Evolutionary conservation across 2,329 filamentous ascomycete species (phyloP), one percentile per base, ranked within the genome.

Genomic region (Emericellopsis cladophorae): DNA sequence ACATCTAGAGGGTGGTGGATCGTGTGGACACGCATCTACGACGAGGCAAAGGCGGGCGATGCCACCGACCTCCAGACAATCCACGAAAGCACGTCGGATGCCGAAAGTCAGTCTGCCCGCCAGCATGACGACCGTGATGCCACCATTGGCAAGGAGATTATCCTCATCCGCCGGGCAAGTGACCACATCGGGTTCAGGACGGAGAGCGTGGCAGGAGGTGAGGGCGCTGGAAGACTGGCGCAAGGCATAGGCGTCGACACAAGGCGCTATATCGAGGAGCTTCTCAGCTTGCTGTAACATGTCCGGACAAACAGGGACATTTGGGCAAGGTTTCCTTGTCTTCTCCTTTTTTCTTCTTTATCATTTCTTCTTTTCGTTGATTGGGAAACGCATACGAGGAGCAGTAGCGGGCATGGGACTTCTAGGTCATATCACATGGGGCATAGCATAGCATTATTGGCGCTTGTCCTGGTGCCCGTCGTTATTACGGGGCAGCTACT

Each of bases 221-320:
- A 41, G 11, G 75, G 74, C 4, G 73, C 78, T 2, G 72, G 68
- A 16, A 71, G 72, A 42, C 57, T 87, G 47, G 77, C 74, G 0
- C 79, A 84, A 51, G 84, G 83, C 0, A 85, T 89, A 46, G 84
- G 84, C 0, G 70, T 88, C 29, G 84, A 89, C 64, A 85, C 83
- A 24, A 72, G 79, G 56, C 74, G 72, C 54, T 88, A 88, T 57
- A 76, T 88, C 4, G 83, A 88, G 56, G 78, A 77, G 1, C 55
- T 89, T 42, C 61, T 88, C 56, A 84, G 70, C 52, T 56, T 87
- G 52, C 44, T 63, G 26, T 62, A 44, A 47, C 26, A 29, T 4
- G 26, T 3, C 26, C 26, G 9, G 8, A 3, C 26, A 29, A 29
- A 29, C 18, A 21, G 18, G 18, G 18, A 21, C 18, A 21, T 21